Evolutionary conservation across 1,284 basidiomycete species (phyloP).

Genomic region (Tilletia indica): DNA sequence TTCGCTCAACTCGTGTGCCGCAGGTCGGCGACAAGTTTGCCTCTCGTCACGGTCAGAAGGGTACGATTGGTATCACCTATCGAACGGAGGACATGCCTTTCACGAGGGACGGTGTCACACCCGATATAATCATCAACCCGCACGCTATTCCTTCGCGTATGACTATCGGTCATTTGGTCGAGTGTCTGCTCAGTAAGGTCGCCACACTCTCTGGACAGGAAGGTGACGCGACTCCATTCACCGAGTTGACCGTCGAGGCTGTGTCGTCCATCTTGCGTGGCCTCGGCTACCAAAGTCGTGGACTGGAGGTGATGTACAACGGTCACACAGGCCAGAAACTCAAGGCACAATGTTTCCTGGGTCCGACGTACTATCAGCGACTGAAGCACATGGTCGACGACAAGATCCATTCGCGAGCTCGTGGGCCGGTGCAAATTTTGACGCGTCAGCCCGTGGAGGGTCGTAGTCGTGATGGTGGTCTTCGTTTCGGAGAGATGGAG

Average conservation of each 20-base stretch:
- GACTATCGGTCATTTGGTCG: constrained; percentile 99
- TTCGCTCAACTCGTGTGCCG: constrained; percentile 89
- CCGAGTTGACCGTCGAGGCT: constrained; percentile 93
- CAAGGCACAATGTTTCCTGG: constrained; percentile 96
- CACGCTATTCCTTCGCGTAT: constrained; percentile 99
- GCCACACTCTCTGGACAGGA: constrained; percentile 93
- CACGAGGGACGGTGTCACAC: constrained; percentile 90
- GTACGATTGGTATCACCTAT: constrained; percentile 98
- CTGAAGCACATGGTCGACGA: constrained; percentile 99
- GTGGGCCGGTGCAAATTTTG: constrained; percentile 95
- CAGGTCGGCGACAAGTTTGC: constrained; percentile 99
- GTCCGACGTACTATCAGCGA: constrained; percentile 98
- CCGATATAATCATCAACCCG: constrained; percentile 97
- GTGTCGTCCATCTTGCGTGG: constrained; percentile 48
- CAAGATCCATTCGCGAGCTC: constrained; percentile 96
- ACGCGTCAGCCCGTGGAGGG: constrained; percentile 99
- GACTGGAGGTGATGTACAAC: constrained; percentile 95
- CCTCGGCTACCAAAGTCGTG: constrained; percentile 72
- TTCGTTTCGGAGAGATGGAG: constrained; percentile 99
- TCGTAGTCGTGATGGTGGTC: constrained; percentile 94
- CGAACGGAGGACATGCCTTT: constrained; percentile 99
- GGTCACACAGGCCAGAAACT: constrained; percentile 96
- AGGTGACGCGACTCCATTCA: constrained; percentile 98
- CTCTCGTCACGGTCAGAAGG: constrained; percentile 98
- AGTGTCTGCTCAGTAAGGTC: constrained; percentile 93